phyloP scores from a whole-genome alignment of 768 basidiomycete species.

The Lactifluus pinguis region DNA sequence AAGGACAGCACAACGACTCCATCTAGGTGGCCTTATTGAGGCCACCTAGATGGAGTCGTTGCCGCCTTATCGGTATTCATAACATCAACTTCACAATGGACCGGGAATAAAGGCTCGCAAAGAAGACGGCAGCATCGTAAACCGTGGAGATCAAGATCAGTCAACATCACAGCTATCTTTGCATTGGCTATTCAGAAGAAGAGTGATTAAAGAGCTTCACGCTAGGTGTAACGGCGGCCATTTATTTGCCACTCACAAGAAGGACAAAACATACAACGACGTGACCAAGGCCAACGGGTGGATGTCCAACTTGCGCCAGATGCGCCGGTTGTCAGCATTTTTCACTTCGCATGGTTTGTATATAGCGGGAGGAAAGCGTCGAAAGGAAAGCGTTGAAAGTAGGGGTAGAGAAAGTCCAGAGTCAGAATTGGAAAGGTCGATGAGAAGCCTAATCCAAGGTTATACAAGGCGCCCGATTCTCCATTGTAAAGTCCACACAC shows the following conservation, averaged over 20 bases:
- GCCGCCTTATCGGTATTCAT: constrained; percentile 22
- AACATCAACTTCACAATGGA: background rate
- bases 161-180: constrained; percentile 37
- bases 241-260: constrained; percentile 11
- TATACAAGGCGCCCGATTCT: too few species aligned
- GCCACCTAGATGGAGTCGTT: constrained; percentile 33
- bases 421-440: background rate
- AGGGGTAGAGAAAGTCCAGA: background rate
- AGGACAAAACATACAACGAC: constrained; percentile 16
- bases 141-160: constrained; percentile 29
- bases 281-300: constrained; percentile 10
- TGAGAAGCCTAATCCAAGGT: background rate
- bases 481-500: too few species aligned
- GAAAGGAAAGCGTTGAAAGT: background rate
- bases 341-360: background rate
- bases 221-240: background rate
- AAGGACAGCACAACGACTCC: constrained; percentile 24
- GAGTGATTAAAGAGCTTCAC: too few species aligned
- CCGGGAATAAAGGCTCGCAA: constrained; percentile 20
- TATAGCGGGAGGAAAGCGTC: background rate
- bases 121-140: constrained; percentile 33
- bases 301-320: constrained; percentile 15
- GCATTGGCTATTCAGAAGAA: constrained; percentile 14
- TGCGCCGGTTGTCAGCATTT: background rate
- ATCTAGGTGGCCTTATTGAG: constrained; percentile 30